A percentile compares a stretch with the other conserved stretches of the same genome.
Conservation (phyloP, 2,329 filamentous ascomycete species). For the Colletotrichum caudatum region DNA sequence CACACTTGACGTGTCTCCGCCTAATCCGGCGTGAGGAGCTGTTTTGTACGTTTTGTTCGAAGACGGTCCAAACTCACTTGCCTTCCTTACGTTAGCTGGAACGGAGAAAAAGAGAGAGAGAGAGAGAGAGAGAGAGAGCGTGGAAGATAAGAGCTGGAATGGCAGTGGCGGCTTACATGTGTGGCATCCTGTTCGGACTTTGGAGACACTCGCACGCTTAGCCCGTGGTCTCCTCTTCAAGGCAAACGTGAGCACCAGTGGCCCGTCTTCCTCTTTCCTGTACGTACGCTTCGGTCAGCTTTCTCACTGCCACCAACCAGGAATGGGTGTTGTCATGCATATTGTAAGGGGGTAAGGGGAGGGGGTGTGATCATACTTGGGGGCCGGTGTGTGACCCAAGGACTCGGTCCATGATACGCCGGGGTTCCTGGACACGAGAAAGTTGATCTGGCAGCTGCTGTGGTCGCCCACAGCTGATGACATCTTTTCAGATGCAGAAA, state of each 20-base stretch:
- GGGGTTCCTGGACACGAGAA: slow-evolving; percentile 25
- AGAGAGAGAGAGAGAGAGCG: too few relatives aligned
- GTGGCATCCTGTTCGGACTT: slow-evolving; percentile 50
- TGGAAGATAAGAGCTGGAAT: too few relatives aligned
- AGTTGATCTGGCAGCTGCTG: slow-evolving; percentile 33
- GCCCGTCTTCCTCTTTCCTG: slow-evolving; percentile 17
- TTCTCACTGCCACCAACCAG: slow-evolving; percentile 8
- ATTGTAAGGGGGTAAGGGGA: not conserved
- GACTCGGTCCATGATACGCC: slow-evolving; percentile 16
- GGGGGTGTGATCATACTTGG: slow-evolving; percentile 25
- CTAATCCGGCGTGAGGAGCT: slow-evolving; percentile 41
- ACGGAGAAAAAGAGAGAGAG: too few relatives aligned
- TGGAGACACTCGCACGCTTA: slow-evolving; percentile 49
- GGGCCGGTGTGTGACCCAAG: slow-evolving; percentile 3
- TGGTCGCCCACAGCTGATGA: not conserved
- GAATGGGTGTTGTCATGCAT: slow-evolving; percentile 3
- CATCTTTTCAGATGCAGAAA: slow-evolving; percentile 10
- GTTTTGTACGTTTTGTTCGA: not conserved
- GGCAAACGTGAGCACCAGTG: slow-evolving; percentile 46
- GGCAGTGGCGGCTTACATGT: slow-evolving; percentile 47
- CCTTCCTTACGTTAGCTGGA: slow-evolving; percentile 40
- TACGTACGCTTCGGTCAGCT: slow-evolving; percentile 10
- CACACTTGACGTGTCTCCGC: slow-evolving; percentile 52
- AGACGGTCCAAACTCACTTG: slow-evolving; percentile 45
- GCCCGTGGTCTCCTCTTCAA: slow-evolving; percentile 48